Conservation (phyloP, 1,284 basidiomycete genomes). For the Malassezia equina region DNA sequence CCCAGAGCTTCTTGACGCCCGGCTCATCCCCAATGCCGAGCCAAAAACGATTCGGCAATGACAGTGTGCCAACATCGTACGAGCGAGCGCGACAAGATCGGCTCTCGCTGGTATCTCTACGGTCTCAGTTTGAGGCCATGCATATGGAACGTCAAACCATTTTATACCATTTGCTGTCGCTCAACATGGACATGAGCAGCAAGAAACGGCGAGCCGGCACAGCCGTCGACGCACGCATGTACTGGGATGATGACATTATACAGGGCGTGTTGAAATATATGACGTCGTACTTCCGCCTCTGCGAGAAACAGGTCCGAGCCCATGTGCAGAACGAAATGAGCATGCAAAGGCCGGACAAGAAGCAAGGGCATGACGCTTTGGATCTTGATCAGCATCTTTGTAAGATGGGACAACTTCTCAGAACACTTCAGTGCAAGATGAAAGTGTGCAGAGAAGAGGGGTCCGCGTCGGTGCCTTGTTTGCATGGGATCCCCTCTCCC, state of each 20-base stretch:
- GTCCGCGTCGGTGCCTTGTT: slow-evolving; percentile 9
- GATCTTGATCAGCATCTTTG: slow-evolving; percentile 22
- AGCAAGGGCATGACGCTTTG: not conserved
- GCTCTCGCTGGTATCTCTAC: slow-evolving; percentile 28
- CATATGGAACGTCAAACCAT: slow-evolving; percentile 25
- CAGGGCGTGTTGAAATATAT: slow-evolving; percentile 4
- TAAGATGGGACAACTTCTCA: slow-evolving; percentile 35
- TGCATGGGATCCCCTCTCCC: slow-evolving; percentile 25
- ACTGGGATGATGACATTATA: slow-evolving; percentile 11
- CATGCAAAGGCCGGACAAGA: not conserved
- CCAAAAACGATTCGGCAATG: not conserved
- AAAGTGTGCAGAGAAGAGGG: slow-evolving; percentile 39
- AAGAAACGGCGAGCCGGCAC: not conserved
- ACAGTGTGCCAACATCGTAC: not conserved
- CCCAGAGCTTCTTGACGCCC: not conserved
- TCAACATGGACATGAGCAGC: slow-evolving; percentile 20
- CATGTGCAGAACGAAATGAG: not conserved
- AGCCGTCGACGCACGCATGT: slow-evolving; percentile 6
- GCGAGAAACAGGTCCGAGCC: not conserved
- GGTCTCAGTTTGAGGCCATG: slow-evolving; percentile 33
- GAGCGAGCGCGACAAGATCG: slow-evolving; percentile 17
- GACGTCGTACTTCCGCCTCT: not conserved
- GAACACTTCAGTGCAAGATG: slow-evolving; percentile 45
- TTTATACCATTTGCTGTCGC: slow-evolving; percentile 30
- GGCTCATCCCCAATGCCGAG: not conserved